Percentiles rank a stretch among this genome's conserved stretches.
Conservation (phyloP, 108 stramenopile genomes). For the Epithemia pelagica region DNA sequence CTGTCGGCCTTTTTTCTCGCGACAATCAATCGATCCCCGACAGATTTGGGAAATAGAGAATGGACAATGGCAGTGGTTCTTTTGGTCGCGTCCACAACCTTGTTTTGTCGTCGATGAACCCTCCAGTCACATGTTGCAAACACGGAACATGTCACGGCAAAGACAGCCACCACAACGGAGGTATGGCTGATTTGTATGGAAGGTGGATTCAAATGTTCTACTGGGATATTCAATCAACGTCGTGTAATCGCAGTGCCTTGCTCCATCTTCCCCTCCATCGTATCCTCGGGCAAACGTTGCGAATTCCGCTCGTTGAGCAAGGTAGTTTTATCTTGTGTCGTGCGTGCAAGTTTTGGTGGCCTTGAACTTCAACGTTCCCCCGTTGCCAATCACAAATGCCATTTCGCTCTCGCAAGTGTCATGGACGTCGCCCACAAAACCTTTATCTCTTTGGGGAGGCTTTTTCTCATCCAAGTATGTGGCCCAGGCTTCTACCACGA, state of each 20-base stretch:
- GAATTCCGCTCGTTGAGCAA: not conserved
- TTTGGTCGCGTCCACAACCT: slow-evolving; percentile 12
- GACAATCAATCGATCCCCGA: slow-evolving; percentile 3
- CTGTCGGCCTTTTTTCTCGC: not conserved
- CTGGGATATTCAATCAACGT: slow-evolving; percentile 8
- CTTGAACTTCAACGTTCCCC: not conserved
- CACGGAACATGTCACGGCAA: slow-evolving; percentile 11
- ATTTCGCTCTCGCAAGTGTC: slow-evolving; percentile 20
- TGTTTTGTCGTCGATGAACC: slow-evolving; percentile 23
- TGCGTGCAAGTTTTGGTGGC: not conserved
- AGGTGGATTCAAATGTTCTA: not conserved
- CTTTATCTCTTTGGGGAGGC: slow-evolving; percentile 7
- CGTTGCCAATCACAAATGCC: slow-evolving; percentile 13
- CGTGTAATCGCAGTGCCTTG: slow-evolving; percentile 6
- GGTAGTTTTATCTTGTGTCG: slow-evolving; percentile 4
- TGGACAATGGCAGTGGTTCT: slow-evolving; percentile 20
- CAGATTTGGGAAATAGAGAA: slow-evolving; percentile 23
- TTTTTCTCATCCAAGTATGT: slow-evolving; percentile 19
- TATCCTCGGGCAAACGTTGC: not conserved
- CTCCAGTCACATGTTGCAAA: slow-evolving; percentile 20
- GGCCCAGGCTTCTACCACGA: slow-evolving; percentile 13
- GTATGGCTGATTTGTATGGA: slow-evolving; percentile 8
- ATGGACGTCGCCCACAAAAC: slow-evolving; percentile 15
- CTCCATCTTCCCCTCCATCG: not conserved
- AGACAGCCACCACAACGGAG: slow-evolving; percentile 11